Base-by-base conservation (phyloP, 1,139 yeast species). In the Yamadazyma friedrichii region DNA sequence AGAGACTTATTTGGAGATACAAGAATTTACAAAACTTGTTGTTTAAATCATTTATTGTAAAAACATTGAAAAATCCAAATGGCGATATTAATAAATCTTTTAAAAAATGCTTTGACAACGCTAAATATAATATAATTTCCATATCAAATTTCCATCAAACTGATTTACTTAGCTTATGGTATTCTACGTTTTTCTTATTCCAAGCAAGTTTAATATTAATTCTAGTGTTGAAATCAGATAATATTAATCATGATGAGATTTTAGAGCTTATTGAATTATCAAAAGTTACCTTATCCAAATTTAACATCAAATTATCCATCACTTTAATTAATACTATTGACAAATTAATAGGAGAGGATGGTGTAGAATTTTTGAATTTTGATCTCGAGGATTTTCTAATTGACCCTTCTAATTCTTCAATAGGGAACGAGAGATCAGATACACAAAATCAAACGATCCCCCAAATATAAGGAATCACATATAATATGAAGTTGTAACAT, bases 1-100 rank as follows among this genome's bases (percentile, higher is more conserved):
- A 15, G 25, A 41, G 39, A 27, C 13, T 42, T 6, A 45, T 37
- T 4, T 43, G 44, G 46, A 40, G 50, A 28, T 46, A 20, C 24
- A 20, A 20, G 8, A 27, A 27, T 12, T 27, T 27, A 27, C n/a
- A 27, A 27, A 27, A 27, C 9, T 27, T 27, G 29, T n/a, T 27
- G n/a, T 27, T n/a, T 27, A 27, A 27, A 12, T n/a, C n/a, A 27
- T 27, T 27, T 12, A 27, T 27, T n/a, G n/a, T 27, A 27, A 27
- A 6, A 10, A 6, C 29, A 27, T n/a, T 27, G n/a, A 11, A 27
- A 27, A 27, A 6, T 27, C n/a, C 5, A 11, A 27, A 10, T 27
- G 29, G 9, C 15, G 29, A 27, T 12, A 10, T n/a, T 27, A 27
- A 27, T 6, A 12, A 27, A n/a, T 20, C 24, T 20, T 20, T 5